Conservation (phyloP, 73 alveolate species). For the Stentor coeruleus region DNA sequence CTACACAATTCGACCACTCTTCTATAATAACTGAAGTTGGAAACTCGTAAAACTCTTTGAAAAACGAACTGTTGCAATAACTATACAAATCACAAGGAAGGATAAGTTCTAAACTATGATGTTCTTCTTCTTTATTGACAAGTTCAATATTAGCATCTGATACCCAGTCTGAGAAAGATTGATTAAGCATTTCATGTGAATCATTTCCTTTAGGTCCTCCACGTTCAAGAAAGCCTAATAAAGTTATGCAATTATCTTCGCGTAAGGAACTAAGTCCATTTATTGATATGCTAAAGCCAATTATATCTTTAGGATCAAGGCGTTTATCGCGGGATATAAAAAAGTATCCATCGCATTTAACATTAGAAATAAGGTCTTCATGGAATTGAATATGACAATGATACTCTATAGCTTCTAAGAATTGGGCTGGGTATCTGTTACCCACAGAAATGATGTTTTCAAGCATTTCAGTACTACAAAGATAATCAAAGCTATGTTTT, state of each 20-base stretch:
- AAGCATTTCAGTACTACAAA: not conserved
- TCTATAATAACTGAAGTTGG: constrained; percentile 44
- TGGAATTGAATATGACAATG: constrained; percentile 32
- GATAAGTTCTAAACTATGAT: constrained; percentile 9
- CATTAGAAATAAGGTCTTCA: constrained; percentile 29
- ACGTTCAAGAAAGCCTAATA: constrained; percentile 9
- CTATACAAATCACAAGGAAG: constrained; percentile 22
- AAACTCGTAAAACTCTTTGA: constrained; percentile 38
- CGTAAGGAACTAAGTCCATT: not conserved
- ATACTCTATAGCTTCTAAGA: constrained; percentile 38
- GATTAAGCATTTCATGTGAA: constrained; percentile 16
- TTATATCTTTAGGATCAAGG: not conserved
- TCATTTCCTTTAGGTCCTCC: constrained; percentile 23
- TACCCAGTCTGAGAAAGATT: constrained; percentile 22
- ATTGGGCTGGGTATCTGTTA: constrained; percentile 36
- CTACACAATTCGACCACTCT: constrained; percentile 52
- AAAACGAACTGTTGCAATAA: not conserved
- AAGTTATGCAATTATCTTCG: constrained; percentile 19
- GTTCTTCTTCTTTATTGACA: not conserved
- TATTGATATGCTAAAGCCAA: not conserved
- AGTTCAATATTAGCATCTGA: not conserved
- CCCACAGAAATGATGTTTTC: not conserved
- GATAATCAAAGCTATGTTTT: not conserved
- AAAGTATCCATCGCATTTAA: constrained; percentile 34
- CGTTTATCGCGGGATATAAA: constrained; percentile 28